These are phyloP conservation scores for Rosellinia necatrix DNA, from an alignment of 2,329 filamentous ascomycete genomes.

Conservation along the genomic window DNA sequence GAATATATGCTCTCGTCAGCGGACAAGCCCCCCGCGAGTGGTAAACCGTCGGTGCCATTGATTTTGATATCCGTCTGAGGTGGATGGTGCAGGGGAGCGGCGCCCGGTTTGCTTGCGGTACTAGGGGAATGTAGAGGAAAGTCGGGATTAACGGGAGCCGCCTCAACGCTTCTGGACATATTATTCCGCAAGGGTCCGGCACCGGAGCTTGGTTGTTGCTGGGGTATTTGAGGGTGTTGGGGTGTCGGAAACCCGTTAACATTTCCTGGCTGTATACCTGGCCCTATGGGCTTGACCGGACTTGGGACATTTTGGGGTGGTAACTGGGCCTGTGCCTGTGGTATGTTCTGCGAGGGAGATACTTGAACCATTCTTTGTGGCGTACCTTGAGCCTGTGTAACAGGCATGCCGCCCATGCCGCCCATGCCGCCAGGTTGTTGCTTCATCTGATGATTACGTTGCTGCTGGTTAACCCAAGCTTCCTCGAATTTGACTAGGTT, in stretches of 20 bases:
- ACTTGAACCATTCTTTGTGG: slow-evolving; percentile 53
- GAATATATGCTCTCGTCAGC: slow-evolving; percentile 58
- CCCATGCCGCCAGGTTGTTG: slow-evolving; percentile 48
- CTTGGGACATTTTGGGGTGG: slow-evolving; percentile 48
- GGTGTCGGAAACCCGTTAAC: slow-evolving; percentile 56
- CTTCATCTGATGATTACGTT: slow-evolving; percentile 57
- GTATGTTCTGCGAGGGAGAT: slow-evolving; percentile 47
- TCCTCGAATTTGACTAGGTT: slow-evolving; percentile 80
- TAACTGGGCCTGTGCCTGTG: slow-evolving; percentile 48
- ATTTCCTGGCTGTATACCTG: slow-evolving; percentile 51
- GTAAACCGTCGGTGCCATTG: slow-evolving; percentile 34
- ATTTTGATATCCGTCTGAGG: slow-evolving; percentile 38
- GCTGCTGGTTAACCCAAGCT: slow-evolving; percentile 63
- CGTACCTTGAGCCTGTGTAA: slow-evolving; percentile 41
- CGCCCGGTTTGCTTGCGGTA: slow-evolving; percentile 45
- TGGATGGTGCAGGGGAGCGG: slow-evolving; percentile 47
- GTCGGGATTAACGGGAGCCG: slow-evolving; percentile 46
- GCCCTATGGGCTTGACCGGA: slow-evolving; percentile 51
- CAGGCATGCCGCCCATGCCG: slow-evolving; percentile 40
- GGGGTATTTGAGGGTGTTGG: slow-evolving; percentile 48
- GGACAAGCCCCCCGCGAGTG: slow-evolving; percentile 44
- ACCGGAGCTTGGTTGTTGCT: slow-evolving; percentile 49
- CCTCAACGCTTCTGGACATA: slow-evolving; percentile 57
- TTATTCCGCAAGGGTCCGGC: slow-evolving; percentile 55
- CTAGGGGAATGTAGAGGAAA: slow-evolving; percentile 55